Conservation (phyloP, 192 early-diverging fungal species). For the Podila epigama region DNA sequence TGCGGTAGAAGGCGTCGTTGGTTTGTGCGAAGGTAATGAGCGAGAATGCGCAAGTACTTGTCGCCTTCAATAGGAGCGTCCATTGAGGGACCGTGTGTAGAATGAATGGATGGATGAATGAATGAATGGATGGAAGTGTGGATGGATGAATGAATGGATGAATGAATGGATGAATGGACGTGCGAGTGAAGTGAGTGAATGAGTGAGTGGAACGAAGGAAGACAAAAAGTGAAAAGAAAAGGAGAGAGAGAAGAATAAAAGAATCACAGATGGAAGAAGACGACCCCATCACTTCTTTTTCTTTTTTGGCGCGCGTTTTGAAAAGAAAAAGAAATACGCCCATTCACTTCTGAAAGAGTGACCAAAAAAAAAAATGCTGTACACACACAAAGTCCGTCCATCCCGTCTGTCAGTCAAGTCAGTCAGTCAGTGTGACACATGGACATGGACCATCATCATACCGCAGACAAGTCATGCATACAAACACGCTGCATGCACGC, state of each 20-base stretch:
- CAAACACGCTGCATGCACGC: too few species aligned
- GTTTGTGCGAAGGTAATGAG: conserved; percentile 62
- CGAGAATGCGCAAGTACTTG: conserved; percentile 61
- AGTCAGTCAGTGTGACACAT: too few species aligned
- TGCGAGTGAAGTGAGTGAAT: not conserved
- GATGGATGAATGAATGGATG: not conserved
- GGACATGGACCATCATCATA: too few species aligned
- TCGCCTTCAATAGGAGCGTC: conserved; percentile 55
- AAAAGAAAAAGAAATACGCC: not conserved
- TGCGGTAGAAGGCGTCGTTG: conserved; percentile 48
- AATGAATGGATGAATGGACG: not conserved
- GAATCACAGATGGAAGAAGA: not conserved
- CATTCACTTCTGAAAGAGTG: too few species aligned
- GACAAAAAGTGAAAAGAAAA: conserved; percentile 3
- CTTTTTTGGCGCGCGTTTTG: not conserved
- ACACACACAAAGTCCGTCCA: not conserved
- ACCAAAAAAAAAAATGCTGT: not conserved
- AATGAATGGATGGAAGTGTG: not conserved
- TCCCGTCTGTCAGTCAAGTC: too few species aligned
- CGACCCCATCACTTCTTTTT: not conserved
- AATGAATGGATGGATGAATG: not conserved
- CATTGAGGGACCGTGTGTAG: conserved; percentile 18
- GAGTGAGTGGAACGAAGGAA: not conserved
- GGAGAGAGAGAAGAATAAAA: not conserved
- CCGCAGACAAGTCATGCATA: too few species aligned